Base-by-base conservation (phyloP, 495 filamentous ascomycete species). In the Lineolata rhizophorae region DNA sequence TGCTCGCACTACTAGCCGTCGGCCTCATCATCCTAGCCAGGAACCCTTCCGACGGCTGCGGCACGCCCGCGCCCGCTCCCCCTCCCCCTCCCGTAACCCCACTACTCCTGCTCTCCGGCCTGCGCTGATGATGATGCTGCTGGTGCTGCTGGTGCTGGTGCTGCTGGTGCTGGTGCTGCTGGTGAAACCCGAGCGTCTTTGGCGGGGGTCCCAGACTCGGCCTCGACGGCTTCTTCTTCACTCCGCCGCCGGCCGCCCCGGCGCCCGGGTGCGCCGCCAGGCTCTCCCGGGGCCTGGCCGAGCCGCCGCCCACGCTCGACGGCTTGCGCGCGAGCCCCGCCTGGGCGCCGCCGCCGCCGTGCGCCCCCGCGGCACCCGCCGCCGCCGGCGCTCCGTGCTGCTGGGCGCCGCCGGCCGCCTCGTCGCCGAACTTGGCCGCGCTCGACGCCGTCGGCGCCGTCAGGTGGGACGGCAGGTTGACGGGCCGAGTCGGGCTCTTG, bases 1-100 rank as follows among this genome's bases (percentile, higher is more conserved):
- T 92, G 46, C 63, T 75, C 4, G 77, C 65, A 19, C 75, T 83
- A 35, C 68, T 67, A 15, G 76, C 67, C 5, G 83, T 94, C 3
- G 82, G 83, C 8, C 81, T 68, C 80, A 81, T 92, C 83, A 94
- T 91, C 35, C 83, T 61, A 5, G 77, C 79, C 11, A 94, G 60
- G 53, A 94, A 94, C 2, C 72, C 53, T 33, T 82, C 75, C 43
- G 77, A 72, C 6, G 46, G 16, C 25, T 32, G 31, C 22, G 22
- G 6, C 6, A n/a, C n/a, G 22, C 6, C n/a, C 22, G n/a, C n/a
- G n/a, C 22, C n/a, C 22, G 22, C 22, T n/a, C n/a, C n/a, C n/a
- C n/a, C n/a, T n/a, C n/a, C n/a, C n/a, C n/a, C n/a, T n/a, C n/a
- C n/a, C n/a, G n/a, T n/a, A n/a, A n/a, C n/a, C n/a, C n/a, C n/a